Evolutionary conservation across 2,329 filamentous ascomycete species (phyloP), one percentile per base, ranked within the genome.

Genomic region (Fusarium protoensiforme): DNA sequence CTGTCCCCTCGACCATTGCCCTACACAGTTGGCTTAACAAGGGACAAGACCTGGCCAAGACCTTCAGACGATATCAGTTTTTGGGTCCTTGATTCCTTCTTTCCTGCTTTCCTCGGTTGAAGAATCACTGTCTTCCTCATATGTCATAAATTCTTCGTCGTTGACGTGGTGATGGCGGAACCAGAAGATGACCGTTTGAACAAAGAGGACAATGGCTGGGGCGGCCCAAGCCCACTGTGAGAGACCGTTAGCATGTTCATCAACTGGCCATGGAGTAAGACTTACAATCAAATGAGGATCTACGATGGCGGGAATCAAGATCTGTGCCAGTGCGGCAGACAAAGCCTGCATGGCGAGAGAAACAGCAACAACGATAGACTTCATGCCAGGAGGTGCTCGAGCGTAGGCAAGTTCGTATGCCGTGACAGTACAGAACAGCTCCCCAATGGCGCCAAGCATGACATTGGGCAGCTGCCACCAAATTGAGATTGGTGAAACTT

Each of bases 311-410:
- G 83, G 70, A n/a, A 72, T 72, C 6, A 72, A n/a, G n/a, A 69
- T 73, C 83, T 22, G 86, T 84, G 75, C 82, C 81, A 43, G 84
- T 83, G 46, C 87, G 75, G 68, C 84, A 83, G 70, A 88, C 82
- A 39, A 81, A 78, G 71, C 87, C 86, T 43, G 85, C 83, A 65
- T 87, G 71, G 54, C 84, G 84, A 87, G 78, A 77, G 87, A 87
- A 69, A 87, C 78, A 9, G 86, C 84, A 2, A 85, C 86, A 2
- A 88, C 86, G 18, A 87, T 78, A 72, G 85, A 85, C 69, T 85
- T 81, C 86, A 88, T 88, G 77, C 88, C 87, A 58, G 83, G 78
- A 4, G 86, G 86, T 1, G 86, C 84, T 11, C 85, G 83, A 2
- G 86, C 84, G 78, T 88, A 89, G 2, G 87, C 87, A 66, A 88